Evolutionary conservation across 345 rosid genomes (phyloP).

Genomic region (Kandelia obovata): DNA sequence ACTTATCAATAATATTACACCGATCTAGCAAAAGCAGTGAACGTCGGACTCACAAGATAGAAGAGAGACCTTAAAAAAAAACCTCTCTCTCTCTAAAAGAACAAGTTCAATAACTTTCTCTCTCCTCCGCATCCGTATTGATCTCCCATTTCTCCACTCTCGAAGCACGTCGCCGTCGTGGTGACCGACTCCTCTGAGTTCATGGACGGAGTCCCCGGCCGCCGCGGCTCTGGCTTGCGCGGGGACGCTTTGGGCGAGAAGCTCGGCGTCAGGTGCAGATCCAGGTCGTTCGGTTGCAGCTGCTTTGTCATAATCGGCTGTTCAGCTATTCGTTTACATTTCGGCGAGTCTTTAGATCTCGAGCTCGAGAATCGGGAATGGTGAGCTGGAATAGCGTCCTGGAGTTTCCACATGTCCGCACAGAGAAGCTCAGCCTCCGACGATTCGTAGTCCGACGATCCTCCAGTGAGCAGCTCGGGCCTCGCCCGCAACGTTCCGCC

Average conservation of each 20-base stretch:
- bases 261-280: constrained; percentile 56
- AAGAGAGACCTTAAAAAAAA: neutral
- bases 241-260: constrained; percentile 21
- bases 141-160: constrained; percentile 36
- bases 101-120: constrained; percentile 49
- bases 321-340: constrained; percentile 44
- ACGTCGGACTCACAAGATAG: constrained; percentile 23
- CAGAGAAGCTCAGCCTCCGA: constrained; percentile 59
- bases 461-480: constrained; percentile 50
- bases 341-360: constrained; percentile 53
- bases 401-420: constrained; percentile 48
- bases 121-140: constrained; percentile 36
- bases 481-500: constrained; percentile 68
- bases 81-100: constrained; percentile 32
- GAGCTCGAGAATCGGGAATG: constrained; percentile 64
- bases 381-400: constrained; percentile 34
- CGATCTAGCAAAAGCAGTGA: constrained; percentile 11
- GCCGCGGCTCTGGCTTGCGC: constrained; percentile 29
- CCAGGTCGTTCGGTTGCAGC: constrained; percentile 52
- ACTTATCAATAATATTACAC: constrained; percentile 10
- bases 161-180: constrained; percentile 50
- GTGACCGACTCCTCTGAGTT: constrained; percentile 83
- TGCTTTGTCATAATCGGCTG: constrained; percentile 15
- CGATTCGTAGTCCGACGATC: constrained; percentile 53
- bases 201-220: constrained; percentile 72